Evolutionary conservation across 208 protist genomes (phyloP), one percentile per base, ranked within the genome.

Genomic region (Trypanosomatidae sp.): DNA sequence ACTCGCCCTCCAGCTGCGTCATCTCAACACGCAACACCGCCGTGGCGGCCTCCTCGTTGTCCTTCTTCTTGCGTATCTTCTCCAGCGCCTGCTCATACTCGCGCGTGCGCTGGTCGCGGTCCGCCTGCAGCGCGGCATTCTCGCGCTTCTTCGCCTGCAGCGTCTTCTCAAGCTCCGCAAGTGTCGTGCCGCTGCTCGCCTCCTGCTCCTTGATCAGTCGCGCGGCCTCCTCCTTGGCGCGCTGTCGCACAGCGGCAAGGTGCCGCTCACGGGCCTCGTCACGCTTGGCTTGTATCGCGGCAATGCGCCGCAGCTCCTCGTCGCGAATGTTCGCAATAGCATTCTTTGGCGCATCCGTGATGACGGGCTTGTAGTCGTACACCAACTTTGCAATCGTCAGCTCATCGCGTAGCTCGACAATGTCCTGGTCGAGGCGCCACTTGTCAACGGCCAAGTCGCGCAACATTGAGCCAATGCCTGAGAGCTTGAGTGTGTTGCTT

Each of bases 391-490:
- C 88, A 52, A 92, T 70, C 19, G 76, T 41, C 20, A 92, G 55
- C 59, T 95, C 88, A 51, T 95, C 88, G 28, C 75, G 69, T 28
- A 93, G 66, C 56, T 95, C 81, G 38, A 66, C 54, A 18, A 91
- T 64, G 62, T 95, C 88, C 44, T 93, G 81, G 53, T 93, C 81
- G 7, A 93, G 65, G 40, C 88, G 73, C 84, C 88, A 95, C 62
- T 89, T 89, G 44, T 95, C 81, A 41, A 90, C 75, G 13, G 66
- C 48, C 44, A 93, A 73, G 58, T 95, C 88, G 30, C 88, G 74
- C 48, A 85, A 73, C 38, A 75, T 63, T 25, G 81, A 91, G 54
- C 81, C 81, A 33, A 95, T 78, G 33, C 75, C 70, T 7, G 69
- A 76, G 16, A 71, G 71, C 43, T 80, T 83, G 23, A 92, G 72